Evolutionary conservation across 352 stramenopile species (phyloP).

Genomic region (Phytophthora citricola): DNA sequence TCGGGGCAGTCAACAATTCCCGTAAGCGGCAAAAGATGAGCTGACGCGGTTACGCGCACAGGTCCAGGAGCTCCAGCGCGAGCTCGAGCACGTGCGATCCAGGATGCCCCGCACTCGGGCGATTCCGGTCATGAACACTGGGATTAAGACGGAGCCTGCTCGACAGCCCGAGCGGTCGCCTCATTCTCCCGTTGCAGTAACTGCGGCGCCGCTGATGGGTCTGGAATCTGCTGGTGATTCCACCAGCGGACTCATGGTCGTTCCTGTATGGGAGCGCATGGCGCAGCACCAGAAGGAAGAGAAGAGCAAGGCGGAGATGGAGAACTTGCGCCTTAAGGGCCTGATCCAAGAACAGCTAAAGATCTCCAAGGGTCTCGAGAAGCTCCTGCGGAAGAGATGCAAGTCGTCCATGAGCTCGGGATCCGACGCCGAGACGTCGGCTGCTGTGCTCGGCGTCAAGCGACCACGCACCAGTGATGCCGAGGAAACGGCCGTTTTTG

Average conservation of each 20-base stretch:
- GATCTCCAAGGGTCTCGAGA: constrained; percentile 64
- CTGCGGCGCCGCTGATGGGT: constrained; percentile 23
- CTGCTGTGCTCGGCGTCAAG: constrained; percentile 35
- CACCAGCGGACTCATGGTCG: constrained; percentile 16
- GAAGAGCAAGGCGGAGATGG: constrained; percentile 73
- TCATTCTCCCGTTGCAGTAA: constrained; percentile 24
- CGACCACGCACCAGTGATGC: constrained; percentile 34
- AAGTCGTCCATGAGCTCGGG: constrained; percentile 46
- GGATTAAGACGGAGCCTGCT: constrained; percentile 12
- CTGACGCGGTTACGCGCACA: constrained; percentile 53
- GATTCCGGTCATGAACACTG: background rate
- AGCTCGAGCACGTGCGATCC: constrained; percentile 47
- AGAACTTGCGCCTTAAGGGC: constrained; percentile 67
- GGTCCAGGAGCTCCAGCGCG: constrained; percentile 64
- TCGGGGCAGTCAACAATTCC: constrained; percentile 49
- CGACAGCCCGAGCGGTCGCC: constrained; percentile 5
- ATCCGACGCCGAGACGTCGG: constrained; percentile 25
- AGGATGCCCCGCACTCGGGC: constrained; percentile 30
- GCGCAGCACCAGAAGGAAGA: constrained; percentile 71
- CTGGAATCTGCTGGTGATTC: constrained; percentile 15
- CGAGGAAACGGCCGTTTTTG: constrained; percentile 47
- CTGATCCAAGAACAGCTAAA: constrained; percentile 64
- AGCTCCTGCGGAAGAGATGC: constrained; percentile 60
- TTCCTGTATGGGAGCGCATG: constrained; percentile 69
- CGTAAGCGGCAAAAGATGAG: constrained; percentile 64